Conservation (phyloP, 192 early-diverging fungal species). For the Allomyces macrogynus region DNA sequence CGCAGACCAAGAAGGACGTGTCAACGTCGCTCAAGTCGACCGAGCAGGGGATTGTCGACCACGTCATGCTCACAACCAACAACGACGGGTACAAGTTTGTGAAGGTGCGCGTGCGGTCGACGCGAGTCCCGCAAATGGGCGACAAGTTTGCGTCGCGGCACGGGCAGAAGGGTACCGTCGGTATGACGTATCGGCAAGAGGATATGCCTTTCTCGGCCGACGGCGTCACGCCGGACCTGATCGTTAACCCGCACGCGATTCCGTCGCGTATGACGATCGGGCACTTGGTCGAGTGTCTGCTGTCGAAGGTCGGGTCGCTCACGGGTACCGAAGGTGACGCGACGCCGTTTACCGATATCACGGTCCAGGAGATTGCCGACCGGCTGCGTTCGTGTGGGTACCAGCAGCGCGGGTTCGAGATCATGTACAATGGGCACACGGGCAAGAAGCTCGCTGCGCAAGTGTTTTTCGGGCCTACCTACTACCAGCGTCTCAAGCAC, state of each 20-base stretch:
- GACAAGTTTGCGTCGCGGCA: conserved; percentile 99
- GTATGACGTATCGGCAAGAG: conserved; percentile 91
- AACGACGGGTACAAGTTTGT: conserved; percentile 85
- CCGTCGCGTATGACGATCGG: conserved; percentile 99
- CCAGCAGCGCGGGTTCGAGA: conserved; percentile 92
- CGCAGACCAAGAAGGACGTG: conserved; percentile 82
- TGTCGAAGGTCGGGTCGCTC: conserved; percentile 79
- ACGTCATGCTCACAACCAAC: conserved; percentile 91
- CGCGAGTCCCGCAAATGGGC: conserved; percentile 97
- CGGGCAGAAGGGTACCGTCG: conserved; percentile 97
- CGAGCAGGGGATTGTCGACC: conserved; percentile 90
- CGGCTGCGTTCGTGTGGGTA: conserved; percentile 59
- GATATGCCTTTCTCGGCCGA: conserved; percentile 96
- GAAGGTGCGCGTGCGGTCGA: conserved; percentile 88
- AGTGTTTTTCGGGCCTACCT: conserved; percentile 90
- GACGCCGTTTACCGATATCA: conserved; percentile 94
- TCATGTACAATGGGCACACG: conserved; percentile 98
- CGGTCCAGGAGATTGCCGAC: conserved; percentile 79
- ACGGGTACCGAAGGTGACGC: conserved; percentile 94
- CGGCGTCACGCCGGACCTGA: conserved; percentile 85
- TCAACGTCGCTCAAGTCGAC: conserved; percentile 87
- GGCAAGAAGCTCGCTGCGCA: conserved; percentile 85
- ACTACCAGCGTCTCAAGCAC: conserved; percentile 99
- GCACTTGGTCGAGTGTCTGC: conserved; percentile 94
- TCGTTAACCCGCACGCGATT: conserved; percentile 99